Evolutionary conservation across 2,329 filamentous ascomycete genomes (phyloP).

Genomic region (Diaporthe humulicola): DNA sequence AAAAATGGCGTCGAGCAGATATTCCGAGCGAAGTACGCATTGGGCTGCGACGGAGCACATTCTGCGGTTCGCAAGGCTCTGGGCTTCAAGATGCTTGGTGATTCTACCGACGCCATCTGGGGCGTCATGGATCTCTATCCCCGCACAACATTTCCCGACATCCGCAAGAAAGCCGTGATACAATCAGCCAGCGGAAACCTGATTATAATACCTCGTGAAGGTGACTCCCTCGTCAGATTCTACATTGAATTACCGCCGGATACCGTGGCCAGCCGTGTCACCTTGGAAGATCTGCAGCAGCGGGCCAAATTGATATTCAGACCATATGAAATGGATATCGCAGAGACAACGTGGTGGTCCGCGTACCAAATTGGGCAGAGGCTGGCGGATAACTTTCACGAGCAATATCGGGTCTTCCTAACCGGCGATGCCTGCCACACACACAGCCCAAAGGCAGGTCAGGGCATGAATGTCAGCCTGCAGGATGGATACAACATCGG

Average conservation of each 20-base stretch:
- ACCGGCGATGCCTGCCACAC: constrained; percentile 77
- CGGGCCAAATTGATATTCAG: constrained; percentile 65
- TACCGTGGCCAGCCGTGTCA: constrained; percentile 64
- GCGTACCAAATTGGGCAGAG: constrained; percentile 74
- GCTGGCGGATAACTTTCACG: constrained; percentile 70
- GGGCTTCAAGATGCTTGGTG: constrained; percentile 70
- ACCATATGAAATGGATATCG: constrained; percentile 67
- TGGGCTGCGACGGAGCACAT: constrained; percentile 65
- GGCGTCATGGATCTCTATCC: constrained; percentile 70
- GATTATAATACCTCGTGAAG: constrained; percentile 73
- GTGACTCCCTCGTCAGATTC: constrained; percentile 68
- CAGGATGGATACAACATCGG: constrained; percentile 75
- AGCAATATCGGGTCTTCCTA: constrained; percentile 69
- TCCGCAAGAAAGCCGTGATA: constrained; percentile 68
- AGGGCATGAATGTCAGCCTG: constrained; percentile 72
- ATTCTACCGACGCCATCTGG: constrained; percentile 69
- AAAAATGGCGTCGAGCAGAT: constrained; percentile 55
- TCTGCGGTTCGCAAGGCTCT: constrained; percentile 64
- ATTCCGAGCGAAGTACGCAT: constrained; percentile 63
- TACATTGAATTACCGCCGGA: constrained; percentile 70
- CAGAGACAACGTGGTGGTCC: constrained; percentile 72
- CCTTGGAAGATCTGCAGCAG: constrained; percentile 64
- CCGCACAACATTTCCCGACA: constrained; percentile 72
- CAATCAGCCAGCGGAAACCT: constrained; percentile 68
- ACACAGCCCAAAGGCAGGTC: constrained; percentile 75